Percentiles rank a stretch among this genome's conserved stretches.
These are phyloP conservation scores for Cyberlindnera mycetangii DNA, from an alignment of 805 yeast genomes.

Conservation along the genomic window DNA sequence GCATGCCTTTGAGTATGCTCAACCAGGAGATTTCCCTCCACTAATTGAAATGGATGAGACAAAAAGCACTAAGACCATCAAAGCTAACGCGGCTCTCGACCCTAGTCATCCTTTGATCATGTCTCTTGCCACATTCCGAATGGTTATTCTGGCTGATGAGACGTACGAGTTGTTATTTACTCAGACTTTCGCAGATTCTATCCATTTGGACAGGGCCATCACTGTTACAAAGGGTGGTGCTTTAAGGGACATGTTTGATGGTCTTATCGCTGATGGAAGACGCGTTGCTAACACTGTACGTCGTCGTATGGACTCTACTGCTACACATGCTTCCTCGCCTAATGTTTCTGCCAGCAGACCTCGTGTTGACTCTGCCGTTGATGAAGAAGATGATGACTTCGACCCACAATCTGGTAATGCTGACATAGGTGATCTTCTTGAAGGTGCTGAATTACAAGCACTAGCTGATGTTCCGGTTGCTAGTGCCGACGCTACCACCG, in stretches of 20 bases:
- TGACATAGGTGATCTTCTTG: slow-evolving; percentile 43
- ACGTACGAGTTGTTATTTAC: slow-evolving; percentile 85
- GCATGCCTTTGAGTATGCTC: slow-evolving; percentile 87
- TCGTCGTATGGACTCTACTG: slow-evolving; percentile 77
- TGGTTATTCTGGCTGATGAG: slow-evolving; percentile 93
- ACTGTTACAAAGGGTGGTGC: slow-evolving; percentile 47
- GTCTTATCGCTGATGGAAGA: slow-evolving; percentile 86
- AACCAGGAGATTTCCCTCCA: slow-evolving; percentile 52
- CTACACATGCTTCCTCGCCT: slow-evolving; percentile 29
- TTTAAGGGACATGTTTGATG: slow-evolving; percentile 85
- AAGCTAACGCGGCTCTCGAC: slow-evolving; percentile 78
- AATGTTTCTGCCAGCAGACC: slow-evolving; percentile 9
- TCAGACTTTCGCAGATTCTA: slow-evolving; percentile 59
- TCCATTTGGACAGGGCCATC: slow-evolving; percentile 60
- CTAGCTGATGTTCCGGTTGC: slow-evolving; percentile 33
- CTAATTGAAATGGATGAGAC: slow-evolving; percentile 42
- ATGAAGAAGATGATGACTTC: slow-evolving; percentile 45
- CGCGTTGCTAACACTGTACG: slow-evolving; percentile 88
- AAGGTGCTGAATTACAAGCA: slow-evolving; percentile 48
- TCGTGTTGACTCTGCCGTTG: slow-evolving; percentile 10
- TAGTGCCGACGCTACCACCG: slow-evolving; percentile 8
- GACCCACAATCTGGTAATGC: slow-evolving; percentile 39
- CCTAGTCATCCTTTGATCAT: slow-evolving; percentile 74
- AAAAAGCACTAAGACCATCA: slow-evolving; percentile 26
- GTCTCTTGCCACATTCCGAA: slow-evolving; percentile 84